These are phyloP conservation scores for Vitis labrusca DNA, from an alignment of 164 flowering plant species.

Conservation along the genomic window DNA sequence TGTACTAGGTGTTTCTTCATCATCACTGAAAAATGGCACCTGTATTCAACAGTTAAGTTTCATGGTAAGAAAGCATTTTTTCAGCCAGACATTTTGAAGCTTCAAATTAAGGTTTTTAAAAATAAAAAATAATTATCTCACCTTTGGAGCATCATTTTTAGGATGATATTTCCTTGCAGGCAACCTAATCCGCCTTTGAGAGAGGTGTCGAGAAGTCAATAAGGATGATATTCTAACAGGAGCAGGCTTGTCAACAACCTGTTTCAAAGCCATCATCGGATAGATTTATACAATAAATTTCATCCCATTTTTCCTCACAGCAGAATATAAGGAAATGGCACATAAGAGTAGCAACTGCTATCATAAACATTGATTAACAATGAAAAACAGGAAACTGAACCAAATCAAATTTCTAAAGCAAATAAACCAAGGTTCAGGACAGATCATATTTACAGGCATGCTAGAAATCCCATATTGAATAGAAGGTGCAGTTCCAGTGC, in stretches of 20 bases:
- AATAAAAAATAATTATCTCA: constrained; percentile 15
- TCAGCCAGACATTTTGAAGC: neutral
- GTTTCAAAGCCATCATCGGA: neutral
- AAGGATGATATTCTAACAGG: constrained; percentile 82
- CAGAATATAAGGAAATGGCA: neutral
- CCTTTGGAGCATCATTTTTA: constrained; percentile 75
- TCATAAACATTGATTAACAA: neutral
- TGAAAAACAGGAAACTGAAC: neutral
- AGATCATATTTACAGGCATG: constrained; percentile 60
- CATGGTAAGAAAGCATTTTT: neutral
- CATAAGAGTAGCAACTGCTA: neutral
- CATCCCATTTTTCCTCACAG: neutral
- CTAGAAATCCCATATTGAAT: constrained; percentile 91
- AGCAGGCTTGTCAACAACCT: constrained; percentile 86
- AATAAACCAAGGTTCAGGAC: neutral
- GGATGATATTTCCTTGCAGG: constrained; percentile 90
- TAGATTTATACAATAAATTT: neutral
- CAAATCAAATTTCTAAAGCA: constrained; percentile 4
- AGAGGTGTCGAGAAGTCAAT: constrained; percentile 80
- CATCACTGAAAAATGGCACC: constrained; percentile 90
- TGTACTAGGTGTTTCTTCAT: constrained; percentile 78
- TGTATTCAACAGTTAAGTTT: constrained; percentile 26
- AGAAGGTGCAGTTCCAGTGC: constrained; percentile 66
- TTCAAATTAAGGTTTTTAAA: neutral
- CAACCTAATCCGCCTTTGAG: constrained; percentile 77